phyloP scores from a whole-genome alignment of 345 rosid species.

The Rhodamnia rubescens region DNA sequence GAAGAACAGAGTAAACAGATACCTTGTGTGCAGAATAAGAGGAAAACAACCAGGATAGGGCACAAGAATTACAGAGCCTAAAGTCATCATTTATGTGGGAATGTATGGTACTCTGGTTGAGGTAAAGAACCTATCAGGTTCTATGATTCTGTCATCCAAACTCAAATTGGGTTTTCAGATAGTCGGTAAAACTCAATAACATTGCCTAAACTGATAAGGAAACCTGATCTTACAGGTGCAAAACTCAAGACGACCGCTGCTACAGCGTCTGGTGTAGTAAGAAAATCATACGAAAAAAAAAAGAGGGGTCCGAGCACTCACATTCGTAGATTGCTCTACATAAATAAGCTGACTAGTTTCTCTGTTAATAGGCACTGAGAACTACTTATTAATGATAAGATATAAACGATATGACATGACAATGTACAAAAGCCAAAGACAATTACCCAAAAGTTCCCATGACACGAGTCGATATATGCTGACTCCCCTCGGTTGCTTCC shows the following conservation, averaged over 20 bases:
- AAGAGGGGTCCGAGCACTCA: no score
- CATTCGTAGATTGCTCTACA: not conserved
- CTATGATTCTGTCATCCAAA: not conserved
- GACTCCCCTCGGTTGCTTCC: slow-evolving; percentile 99
- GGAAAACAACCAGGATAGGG: not conserved
- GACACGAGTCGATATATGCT: slow-evolving; percentile 90
- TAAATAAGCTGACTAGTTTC: not conserved
- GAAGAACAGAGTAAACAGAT: not conserved
- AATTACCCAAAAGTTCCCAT: slow-evolving; percentile 99
- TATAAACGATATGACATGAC: not conserved
- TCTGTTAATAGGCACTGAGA: not conserved
- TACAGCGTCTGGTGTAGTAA: no score
- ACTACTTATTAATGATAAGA: not conserved
- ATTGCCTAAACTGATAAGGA: not conserved
- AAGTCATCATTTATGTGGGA: not conserved
- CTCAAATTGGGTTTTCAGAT: not conserved
- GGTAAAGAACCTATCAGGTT: not conserved
- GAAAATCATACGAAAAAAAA: no score
- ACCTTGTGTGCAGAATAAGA: not conserved
- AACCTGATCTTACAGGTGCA: not conserved
- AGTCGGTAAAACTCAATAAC: not conserved
- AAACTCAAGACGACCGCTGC: not conserved
- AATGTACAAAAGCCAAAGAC: not conserved
- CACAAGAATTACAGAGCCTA: not conserved
- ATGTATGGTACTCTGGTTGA: not conserved